Evolutionary conservation across 2,329 filamentous ascomycete genomes (phyloP).

Genomic region (Colletotrichum liaoningense): DNA sequence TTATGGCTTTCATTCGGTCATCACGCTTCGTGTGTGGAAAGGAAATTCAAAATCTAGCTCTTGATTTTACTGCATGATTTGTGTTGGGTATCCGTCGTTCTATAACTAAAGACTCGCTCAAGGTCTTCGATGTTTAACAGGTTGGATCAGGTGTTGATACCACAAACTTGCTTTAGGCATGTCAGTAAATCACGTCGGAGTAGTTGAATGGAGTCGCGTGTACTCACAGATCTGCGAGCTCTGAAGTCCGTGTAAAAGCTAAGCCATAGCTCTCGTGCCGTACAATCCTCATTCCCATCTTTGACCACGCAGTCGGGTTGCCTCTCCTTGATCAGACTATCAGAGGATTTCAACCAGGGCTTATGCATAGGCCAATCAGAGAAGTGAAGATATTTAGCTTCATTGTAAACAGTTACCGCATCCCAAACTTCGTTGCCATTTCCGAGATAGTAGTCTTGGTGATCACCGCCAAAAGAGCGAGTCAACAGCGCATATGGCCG

Average conservation of each 20-base stretch:
- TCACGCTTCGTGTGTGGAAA: too few species aligned
- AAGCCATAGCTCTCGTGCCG: constrained; percentile 30
- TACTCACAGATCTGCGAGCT: constrained; percentile 24
- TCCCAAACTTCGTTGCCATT: constrained; percentile 64
- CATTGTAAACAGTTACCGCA: constrained; percentile 59
- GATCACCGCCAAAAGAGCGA: constrained; percentile 68
- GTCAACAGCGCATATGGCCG: constrained; percentile 70
- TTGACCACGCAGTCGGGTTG: constrained; percentile 22
- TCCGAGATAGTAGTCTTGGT: constrained; percentile 56
- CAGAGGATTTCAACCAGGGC: constrained; percentile 33
- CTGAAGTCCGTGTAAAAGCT: constrained; percentile 35
- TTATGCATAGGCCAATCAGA: constrained; percentile 40
- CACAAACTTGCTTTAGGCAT: background rate
- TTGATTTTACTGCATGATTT: too few species aligned
- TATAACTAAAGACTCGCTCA: too few species aligned
- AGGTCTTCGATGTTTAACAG: background rate
- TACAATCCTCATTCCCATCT: constrained; percentile 24
- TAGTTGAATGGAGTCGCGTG: background rate
- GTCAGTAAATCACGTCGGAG: background rate
- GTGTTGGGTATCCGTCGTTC: too few species aligned
- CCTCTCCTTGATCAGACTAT: constrained; percentile 10
- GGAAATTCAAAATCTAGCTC: too few species aligned
- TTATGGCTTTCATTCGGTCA: too few species aligned
- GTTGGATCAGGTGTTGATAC: background rate
- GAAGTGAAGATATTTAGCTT: constrained; percentile 68